phyloP scores from a whole-genome alignment of 2,329 filamentous ascomycete species.

The Trichoderma sp. region DNA sequence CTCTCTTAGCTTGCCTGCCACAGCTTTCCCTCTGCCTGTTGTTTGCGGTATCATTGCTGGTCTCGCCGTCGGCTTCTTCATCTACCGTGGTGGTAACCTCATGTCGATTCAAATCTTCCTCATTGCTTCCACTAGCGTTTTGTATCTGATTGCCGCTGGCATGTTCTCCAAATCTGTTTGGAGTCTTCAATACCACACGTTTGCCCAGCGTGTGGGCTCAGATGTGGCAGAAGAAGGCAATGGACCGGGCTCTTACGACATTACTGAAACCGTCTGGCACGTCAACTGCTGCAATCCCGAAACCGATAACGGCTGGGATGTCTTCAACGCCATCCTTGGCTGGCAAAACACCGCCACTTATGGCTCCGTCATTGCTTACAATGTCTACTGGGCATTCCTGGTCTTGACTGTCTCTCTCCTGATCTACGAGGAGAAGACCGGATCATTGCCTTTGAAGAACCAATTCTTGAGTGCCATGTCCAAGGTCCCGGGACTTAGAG shows the following conservation, averaged over 20 bases:
- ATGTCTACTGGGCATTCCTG: constrained; percentile 74
- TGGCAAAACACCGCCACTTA: constrained; percentile 89
- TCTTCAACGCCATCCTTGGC: constrained; percentile 72
- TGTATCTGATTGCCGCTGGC: constrained; percentile 80
- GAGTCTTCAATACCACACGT: constrained; percentile 67
- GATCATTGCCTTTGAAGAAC: constrained; percentile 13
- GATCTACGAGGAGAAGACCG: constrained; percentile 17
- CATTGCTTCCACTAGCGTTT: constrained; percentile 72
- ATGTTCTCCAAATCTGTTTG: constrained; percentile 76
- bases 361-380: constrained; percentile 84
- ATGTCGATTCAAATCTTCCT: constrained; percentile 65
- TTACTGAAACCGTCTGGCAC: constrained; percentile 76
- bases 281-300: constrained; percentile 71
- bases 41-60: constrained; percentile 67
- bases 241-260: constrained; percentile 71
- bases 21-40: constrained; percentile 69
- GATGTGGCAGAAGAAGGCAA: constrained; percentile 44
- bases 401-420: constrained; percentile 4
- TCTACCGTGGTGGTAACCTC: constrained; percentile 55
- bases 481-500: constrained; percentile 4
- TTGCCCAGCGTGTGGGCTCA: constrained; percentile 52
- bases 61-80: constrained; percentile 61
- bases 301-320: constrained; percentile 67
- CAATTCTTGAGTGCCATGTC: not conserved
- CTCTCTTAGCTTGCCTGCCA: constrained; percentile 66